Evolutionary conservation across 306 rosid genomes (phyloP), one percentile per base, ranked within the genome.

Genomic region (Vachellia pachyceras): DNA sequence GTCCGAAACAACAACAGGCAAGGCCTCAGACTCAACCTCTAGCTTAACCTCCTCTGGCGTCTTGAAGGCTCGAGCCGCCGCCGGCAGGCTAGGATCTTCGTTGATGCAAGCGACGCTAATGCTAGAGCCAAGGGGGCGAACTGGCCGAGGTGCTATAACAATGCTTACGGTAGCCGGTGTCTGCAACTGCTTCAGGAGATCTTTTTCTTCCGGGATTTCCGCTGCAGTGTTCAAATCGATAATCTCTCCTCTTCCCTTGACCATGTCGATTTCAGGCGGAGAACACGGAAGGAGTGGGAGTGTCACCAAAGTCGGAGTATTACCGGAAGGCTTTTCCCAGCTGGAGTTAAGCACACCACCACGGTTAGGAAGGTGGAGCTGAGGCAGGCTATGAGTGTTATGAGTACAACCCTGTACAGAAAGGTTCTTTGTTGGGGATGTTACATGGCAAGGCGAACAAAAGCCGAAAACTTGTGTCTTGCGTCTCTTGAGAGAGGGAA

Each of bases 1-100:
- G 61, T 95, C 99, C 11, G 99, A 89, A 45, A 95, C 85, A 9
- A 93, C 88, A 20, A 86, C 92, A 0, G 99, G 99, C 29, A 93
- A 78, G 6, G 66, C 69, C 70, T 95, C 97, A 1, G 90, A 83
- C 55, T 95, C 99, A 10, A 92, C 87, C 72, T 90, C 91, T 12
- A 71, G 72, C 61, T 95, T 98, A 0, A 95, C 84, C 64, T 87
- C 93, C 37, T 90, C 92, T 17, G 88, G 83, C 3, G 67, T 88
- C 81, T 84, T 93, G 0, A 82, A 82, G 17, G 61, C 29, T 66
- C 82, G 84, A 39, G 45, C 45, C 0, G 42, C 54, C 2, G 20
- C 40, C 47, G 49, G 42, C 41, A 76, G 39, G 20, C 40, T 65
- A 2, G 81, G 77, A 39, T 82, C 87, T 79, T 89, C 84, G 5